Base-by-base conservation (phyloP, 2,329 filamentous ascomycete genomes). In the Curvularia sp. region DNA sequence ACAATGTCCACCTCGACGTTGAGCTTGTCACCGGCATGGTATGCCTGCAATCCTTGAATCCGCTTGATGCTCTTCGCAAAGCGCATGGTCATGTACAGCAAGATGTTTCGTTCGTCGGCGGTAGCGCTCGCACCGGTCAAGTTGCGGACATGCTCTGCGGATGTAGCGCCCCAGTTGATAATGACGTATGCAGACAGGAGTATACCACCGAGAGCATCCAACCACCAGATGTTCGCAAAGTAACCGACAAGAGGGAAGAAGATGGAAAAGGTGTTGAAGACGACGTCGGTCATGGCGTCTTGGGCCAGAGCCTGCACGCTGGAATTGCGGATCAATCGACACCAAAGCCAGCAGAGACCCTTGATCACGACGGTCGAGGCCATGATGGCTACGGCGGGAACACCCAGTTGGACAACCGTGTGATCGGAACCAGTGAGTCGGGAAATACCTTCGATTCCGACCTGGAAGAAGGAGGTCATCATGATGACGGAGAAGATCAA, bases 81-180 rank as follows among this genome's bases (percentile, higher is more conserved):
- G 20, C 93, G 89, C 90, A 97, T 96, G 1, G 93, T 95, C 66
- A 96, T 85, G 78, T 97, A 97, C 0, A 97, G 83, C 22, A 97
- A 78, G 47, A 96, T 86, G 72, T 95, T 96, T 30, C 93, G 85
- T 79, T 95, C 89, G 67, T 94, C 91, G 0, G 91, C 88, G 1
- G 88, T 87, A 5, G 91, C 91, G 0, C 90, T 90, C 67, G 90
- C 90, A 18, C 92, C 92, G 0, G 89, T 91, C 30, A 95, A 80
- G 69, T 94, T 92, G 72, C 89, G 87, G 71, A 95, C 92, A 72
- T 96, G 92, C 62, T 89, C 86, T 42, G 85, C 82, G 0, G 89
- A 90, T 0, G 90, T 94, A 50, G 83, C 78, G 24, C 86, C 87
- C 92, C 92, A 95, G 75, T 91, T 92, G 75, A 87, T 80, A 68